phyloP scores from a whole-genome alignment of 2,329 filamentous ascomycete species.

The Pezizomycotina sp. region DNA sequence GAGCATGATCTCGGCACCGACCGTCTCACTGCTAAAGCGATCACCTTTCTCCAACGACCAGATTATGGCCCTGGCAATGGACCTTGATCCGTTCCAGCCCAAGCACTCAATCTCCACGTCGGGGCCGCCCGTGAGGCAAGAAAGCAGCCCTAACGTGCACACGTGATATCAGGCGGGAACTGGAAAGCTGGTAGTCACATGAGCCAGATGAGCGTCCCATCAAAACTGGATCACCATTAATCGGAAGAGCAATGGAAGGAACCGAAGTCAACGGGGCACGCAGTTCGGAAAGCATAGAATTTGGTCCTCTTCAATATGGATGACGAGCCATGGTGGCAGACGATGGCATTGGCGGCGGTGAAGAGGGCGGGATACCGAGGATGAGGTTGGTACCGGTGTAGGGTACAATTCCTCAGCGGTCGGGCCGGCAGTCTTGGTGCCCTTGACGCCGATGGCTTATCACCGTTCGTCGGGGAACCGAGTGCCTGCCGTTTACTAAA shows the following conservation, averaged over 20 bases:
- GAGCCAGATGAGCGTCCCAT: slow-evolving; percentile 93
- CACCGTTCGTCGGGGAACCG: slow-evolving; percentile 22
- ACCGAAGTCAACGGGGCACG: slow-evolving; percentile 69
- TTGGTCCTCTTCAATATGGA: slow-evolving; percentile 45
- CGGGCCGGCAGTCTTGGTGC: slow-evolving; percentile 22
- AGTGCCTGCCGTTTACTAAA: slow-evolving; percentile 49
- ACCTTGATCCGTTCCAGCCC: slow-evolving; percentile 88
- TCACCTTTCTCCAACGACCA: slow-evolving; percentile 79
- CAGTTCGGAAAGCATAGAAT: slow-evolving; percentile 49
- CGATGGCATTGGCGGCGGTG: slow-evolving; percentile 45
- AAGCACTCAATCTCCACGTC: slow-evolving; percentile 79
- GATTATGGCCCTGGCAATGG: slow-evolving; percentile 77
- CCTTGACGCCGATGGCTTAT: slow-evolving; percentile 30
- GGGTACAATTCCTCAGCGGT: slow-evolving; percentile 42
- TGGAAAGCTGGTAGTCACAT: slow-evolving; percentile 84
- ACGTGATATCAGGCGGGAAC: slow-evolving; percentile 81
- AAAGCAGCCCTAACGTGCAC: slow-evolving; percentile 83
- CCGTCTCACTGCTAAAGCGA: slow-evolving; percentile 76
- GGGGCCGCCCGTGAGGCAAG: slow-evolving; percentile 49
- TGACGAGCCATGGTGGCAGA: slow-evolving; percentile 36
- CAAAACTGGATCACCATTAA: slow-evolving; percentile 61
- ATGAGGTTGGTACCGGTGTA: slow-evolving; percentile 84
- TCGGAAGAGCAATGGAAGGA: slow-evolving; percentile 63
- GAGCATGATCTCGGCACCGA: slow-evolving; percentile 77
- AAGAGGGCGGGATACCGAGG: slow-evolving; percentile 82